Evolutionary conservation across 805 yeast genomes (phyloP).

Genomic region (Teunomyces barrocoloradensis): DNA sequence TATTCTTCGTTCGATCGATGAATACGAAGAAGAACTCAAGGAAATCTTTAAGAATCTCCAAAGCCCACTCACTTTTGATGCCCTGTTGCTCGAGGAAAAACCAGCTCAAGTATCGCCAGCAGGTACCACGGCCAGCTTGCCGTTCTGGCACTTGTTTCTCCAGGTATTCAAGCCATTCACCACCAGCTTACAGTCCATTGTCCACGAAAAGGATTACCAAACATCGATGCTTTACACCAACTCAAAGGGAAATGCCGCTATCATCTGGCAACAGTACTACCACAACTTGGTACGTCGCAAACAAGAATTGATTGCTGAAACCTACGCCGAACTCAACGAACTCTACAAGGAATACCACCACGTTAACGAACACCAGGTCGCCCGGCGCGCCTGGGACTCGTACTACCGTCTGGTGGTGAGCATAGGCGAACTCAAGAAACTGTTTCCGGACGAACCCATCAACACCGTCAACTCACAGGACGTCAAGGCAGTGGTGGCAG

Average conservation of each 20-base stretch:
- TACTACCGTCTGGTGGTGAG: constrained; percentile 29
- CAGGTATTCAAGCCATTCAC: constrained; percentile 21
- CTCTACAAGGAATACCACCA: constrained; percentile 30
- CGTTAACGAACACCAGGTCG: constrained; percentile 14
- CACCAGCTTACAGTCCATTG: constrained; percentile 21
- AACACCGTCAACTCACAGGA: constrained; percentile 8
- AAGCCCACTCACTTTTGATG: constrained; percentile 35
- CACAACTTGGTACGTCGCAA: constrained; percentile 22
- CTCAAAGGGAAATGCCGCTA: constrained; percentile 20
- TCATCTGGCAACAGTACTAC: constrained; percentile 37
- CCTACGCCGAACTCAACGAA: constrained; percentile 24
- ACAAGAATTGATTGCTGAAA: constrained; percentile 22
- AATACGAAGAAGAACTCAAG: constrained; percentile 30
- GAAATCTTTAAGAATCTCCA: constrained; percentile 28
- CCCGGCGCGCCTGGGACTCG: constrained; percentile 10
- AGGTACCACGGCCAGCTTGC: constrained; percentile 10
- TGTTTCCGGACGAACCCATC: constrained; percentile 1
- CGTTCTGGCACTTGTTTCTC: constrained; percentile 21
- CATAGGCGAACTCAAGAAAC: constrained; percentile 13
- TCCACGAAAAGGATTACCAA: constrained; percentile 31
- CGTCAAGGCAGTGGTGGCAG: neutral
- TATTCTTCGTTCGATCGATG: constrained; percentile 17
- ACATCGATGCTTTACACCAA: constrained; percentile 18
- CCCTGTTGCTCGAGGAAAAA: constrained; percentile 14
- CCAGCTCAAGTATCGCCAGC: neutral